phyloP scores from a whole-genome alignment of 768 basidiomycete genomes.

The Boletus speciosus region DNA sequence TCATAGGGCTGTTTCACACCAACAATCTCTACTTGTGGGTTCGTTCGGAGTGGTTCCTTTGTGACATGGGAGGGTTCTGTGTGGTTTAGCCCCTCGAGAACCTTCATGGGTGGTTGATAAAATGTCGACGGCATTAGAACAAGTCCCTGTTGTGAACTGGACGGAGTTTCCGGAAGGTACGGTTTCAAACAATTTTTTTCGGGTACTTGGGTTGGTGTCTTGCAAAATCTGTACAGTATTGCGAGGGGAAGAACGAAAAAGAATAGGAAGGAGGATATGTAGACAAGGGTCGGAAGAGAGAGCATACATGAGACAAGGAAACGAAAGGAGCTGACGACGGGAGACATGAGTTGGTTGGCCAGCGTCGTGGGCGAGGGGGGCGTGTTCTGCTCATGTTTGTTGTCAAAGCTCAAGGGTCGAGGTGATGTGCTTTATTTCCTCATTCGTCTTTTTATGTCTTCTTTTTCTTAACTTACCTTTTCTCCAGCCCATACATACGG shows the following conservation, averaged over 20 bases:
- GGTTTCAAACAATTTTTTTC: neutral
- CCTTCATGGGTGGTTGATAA: conserved; percentile 8
- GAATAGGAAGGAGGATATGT: neutral
- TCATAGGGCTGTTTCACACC: conserved; percentile 54
- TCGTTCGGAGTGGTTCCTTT: neutral
- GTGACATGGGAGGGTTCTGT: neutral
- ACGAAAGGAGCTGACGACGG: neutral
- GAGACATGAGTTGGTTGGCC: conserved; percentile 8
- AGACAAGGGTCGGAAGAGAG: conserved; percentile 10
- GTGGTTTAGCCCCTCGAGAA: conserved; percentile 3
- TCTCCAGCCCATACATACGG: neutral
- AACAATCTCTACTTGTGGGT: conserved; percentile 10
- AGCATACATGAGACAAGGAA: conserved; percentile 8
- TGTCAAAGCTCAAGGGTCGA: conserved; percentile 4
- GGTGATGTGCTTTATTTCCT: conserved; percentile 6
- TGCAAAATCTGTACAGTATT: neutral
- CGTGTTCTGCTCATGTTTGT: conserved; percentile 30
- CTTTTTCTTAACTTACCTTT: neutral
- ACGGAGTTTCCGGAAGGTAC: neutral
- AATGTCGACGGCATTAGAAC: conserved; percentile 18
- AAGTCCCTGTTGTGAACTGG: neutral
- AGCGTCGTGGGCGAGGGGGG: conserved; percentile 4
- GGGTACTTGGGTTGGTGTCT: neutral
- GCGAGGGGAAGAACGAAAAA: conserved; percentile 5
- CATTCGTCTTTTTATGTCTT: neutral